Percentiles rank a stretch among this genome's conserved stretches.
Evolutionary conservation across 2,329 filamentous ascomycete species (phyloP).

Genomic region (Xylariaceae sp.): DNA sequence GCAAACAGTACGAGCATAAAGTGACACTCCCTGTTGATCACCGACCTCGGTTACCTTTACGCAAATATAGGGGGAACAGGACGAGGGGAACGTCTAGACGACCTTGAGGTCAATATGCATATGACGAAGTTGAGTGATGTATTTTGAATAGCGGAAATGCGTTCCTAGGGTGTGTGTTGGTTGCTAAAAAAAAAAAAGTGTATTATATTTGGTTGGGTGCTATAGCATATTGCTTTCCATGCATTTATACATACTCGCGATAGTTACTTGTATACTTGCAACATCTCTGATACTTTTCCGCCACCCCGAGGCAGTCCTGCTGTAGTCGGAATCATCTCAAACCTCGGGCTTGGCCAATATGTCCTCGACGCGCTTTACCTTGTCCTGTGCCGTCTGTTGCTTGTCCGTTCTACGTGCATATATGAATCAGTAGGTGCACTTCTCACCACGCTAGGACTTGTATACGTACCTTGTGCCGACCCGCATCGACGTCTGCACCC

Average conservation of each 20-base stretch:
- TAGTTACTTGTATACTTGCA: neutral
- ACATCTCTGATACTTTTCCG: neutral
- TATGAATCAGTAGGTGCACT: neutral
- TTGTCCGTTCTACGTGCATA: slow-evolving; percentile 71
- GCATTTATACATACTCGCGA: neutral
- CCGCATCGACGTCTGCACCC: slow-evolving; percentile 88
- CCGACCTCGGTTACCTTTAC: neutral
- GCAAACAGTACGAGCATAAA: slow-evolving; percentile 55
- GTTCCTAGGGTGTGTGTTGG: slow-evolving; percentile 1
- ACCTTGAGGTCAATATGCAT: neutral
- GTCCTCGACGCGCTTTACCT: slow-evolving; percentile 66
- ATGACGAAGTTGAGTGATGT: neutral
- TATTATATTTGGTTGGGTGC: slow-evolving; percentile 5
- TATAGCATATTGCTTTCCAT: neutral
- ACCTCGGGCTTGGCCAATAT: slow-evolving; percentile 43
- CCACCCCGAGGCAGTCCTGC: neutral
- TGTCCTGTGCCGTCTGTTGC: slow-evolving; percentile 77
- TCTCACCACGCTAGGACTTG: neutral
- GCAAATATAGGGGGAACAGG: neutral
- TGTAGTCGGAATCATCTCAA: neutral
- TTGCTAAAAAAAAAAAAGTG: slow-evolving; percentile 10
- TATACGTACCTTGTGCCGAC: slow-evolving; percentile 71
- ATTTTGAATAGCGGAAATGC: neutral
- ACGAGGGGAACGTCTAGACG: neutral
- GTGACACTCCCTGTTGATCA: neutral